Base-by-base conservation (phyloP, 2,329 filamentous ascomycete species). In the Drechslera avenae region DNA sequence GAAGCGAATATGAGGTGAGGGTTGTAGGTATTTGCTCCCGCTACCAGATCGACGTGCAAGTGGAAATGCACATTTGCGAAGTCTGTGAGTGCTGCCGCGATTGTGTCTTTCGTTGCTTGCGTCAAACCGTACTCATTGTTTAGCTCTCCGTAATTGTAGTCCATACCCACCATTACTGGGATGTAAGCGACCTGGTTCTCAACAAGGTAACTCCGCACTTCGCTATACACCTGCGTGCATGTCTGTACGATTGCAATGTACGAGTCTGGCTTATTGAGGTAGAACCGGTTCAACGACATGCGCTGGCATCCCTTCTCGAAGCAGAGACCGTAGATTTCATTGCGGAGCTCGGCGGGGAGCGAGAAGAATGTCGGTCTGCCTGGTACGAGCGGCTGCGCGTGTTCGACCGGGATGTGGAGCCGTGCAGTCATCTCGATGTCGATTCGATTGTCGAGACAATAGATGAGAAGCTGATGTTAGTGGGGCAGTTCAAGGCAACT, bases 271-370 rank as follows among this genome's bases (percentile, higher is more conserved):
- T 48, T 23, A 28, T 48, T 39, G 31, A 17, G 26, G 44, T 52
- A 35, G 14, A 23, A 23, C 2, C 33, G 28, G 16, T 48, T 39
- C 2, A 42, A 16, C 6, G 49, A 37, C 5, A 48, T 33, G n/a
- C 44, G 39, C 12, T 39, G 44, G 33, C 33, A 44, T n/a, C 33
- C 12, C 13, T 19, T 37, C 5, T 23, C 28, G 23, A 52, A 30
- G 3, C 43, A 33, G 14, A 47, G 28, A n/a, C 17, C 17, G 32
- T 43, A 48, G 23, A 48, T 34, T 17, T 14, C 9, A n/a, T 52
- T 52, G 23, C 39, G 32, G n/a, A 48, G 14, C 19, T 52, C 50
- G 28, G 26, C 50, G 16, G 50, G 39, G 9, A 52, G 37, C n/a
- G 14, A 12, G 5, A 52, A 28, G 34, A 52, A 16, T 16, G 50